Percentiles rank a stretch among this genome's conserved stretches.
Conservation (phyloP, 2,329 filamentous ascomycete genomes). For the Botryosphaeria dothidea region DNA sequence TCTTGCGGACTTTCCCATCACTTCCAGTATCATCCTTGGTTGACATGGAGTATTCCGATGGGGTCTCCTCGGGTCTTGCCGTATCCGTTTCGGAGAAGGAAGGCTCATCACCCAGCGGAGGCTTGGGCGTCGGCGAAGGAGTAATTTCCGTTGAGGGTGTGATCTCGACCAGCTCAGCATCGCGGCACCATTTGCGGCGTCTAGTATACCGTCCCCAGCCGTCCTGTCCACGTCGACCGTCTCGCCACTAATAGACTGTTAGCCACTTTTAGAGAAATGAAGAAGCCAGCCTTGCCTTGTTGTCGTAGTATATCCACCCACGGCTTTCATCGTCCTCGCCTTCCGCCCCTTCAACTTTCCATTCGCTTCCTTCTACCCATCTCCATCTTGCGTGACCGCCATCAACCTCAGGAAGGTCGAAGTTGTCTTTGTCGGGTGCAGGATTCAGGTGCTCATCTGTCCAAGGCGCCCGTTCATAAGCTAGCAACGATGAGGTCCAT, state of each 20-base stretch:
- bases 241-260: conserved; percentile 69
- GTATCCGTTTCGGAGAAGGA: conserved; percentile 25
- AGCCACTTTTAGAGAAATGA: conserved; percentile 20
- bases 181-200: conserved; percentile 91
- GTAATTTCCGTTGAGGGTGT: conserved; percentile 47
- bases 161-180: conserved; percentile 89
- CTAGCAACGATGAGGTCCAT: conserved; percentile 89
- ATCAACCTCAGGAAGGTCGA: conserved; percentile 67
- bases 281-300: conserved; percentile 65
- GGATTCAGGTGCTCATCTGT: conserved; percentile 92
- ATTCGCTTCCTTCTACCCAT: conserved; percentile 84
- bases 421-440: conserved; percentile 72
- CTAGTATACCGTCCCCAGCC: conserved; percentile 95
- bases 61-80: conserved; percentile 26
- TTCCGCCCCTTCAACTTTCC: conserved; percentile 76
- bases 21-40: conserved; percentile 32
- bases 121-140: conserved; percentile 41
- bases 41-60: conserved; percentile 29
- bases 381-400: conserved; percentile 66
- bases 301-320: conserved; percentile 98
- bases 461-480: conserved; percentile 88
- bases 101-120: neutral
- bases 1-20: conserved; percentile 32
- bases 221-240: conserved; percentile 79
- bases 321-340: conserved; percentile 48